Conservation (phyloP, 129 eudicot genomes). For the Lactuca saligna region DNA sequence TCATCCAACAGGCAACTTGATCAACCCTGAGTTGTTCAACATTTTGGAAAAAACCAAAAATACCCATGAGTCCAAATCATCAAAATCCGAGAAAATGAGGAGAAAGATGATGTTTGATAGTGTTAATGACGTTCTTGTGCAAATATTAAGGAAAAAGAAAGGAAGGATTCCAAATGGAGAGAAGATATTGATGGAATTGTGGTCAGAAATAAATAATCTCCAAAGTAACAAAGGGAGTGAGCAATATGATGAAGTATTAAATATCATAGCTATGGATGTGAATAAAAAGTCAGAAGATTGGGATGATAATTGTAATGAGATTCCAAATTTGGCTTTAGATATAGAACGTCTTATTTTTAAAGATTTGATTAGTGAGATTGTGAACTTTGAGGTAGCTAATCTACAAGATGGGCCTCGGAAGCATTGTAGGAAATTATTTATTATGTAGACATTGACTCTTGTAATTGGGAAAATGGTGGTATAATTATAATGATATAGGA, state of each 20-base stretch:
- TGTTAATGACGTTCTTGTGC: slow-evolving; percentile 59
- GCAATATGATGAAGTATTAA: slow-evolving; percentile 39
- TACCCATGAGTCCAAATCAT: slow-evolving; percentile 38
- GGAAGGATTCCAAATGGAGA: slow-evolving; percentile 29
- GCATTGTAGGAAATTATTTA: slow-evolving; percentile 49
- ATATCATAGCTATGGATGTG: slow-evolving; percentile 59
- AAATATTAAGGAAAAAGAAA: slow-evolving; percentile 36
- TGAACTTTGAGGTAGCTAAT: slow-evolving; percentile 39
- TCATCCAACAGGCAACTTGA: slow-evolving; percentile 45
- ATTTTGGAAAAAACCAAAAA: slow-evolving; percentile 67
- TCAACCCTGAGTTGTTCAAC: slow-evolving; percentile 70
- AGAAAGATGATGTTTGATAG: slow-evolving; percentile 71
- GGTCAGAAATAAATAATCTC: slow-evolving; percentile 47
- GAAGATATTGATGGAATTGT: slow-evolving; percentile 55
- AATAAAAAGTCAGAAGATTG: slow-evolving; percentile 52
- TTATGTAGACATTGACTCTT: slow-evolving; percentile 26
- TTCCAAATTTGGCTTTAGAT: slow-evolving; percentile 73
- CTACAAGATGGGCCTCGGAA: slow-evolving; percentile 31
- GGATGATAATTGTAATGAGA: slow-evolving; percentile 44
- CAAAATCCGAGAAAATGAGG: slow-evolving; percentile 45
- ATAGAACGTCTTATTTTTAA: slow-evolving; percentile 84
- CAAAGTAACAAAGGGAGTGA: slow-evolving; percentile 37
- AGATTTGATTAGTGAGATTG: slow-evolving; percentile 74
- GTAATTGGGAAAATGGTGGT: neutral
- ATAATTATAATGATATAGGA: too few species aligned